These are phyloP conservation scores for Calamus simplicifolius DNA, from an alignment of 176 grass and related monocot genomes.

Conservation along the genomic window DNA sequence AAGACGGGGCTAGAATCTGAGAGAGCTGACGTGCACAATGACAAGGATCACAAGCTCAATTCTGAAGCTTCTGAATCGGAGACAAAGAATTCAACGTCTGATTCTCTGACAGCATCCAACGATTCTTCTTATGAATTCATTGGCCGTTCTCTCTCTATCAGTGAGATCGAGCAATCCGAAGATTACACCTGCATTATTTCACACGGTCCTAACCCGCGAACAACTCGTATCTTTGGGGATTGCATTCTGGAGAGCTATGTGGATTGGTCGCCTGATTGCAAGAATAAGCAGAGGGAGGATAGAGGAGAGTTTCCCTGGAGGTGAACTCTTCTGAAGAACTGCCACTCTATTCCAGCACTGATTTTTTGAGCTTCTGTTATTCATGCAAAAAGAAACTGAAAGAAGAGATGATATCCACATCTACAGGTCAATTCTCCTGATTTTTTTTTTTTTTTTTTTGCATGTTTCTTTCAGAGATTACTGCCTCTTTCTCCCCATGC, in stretches of 20 bases:
- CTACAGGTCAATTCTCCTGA: constrained; percentile 41
- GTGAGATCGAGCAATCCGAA: constrained; percentile 37
- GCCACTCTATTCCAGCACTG: not conserved
- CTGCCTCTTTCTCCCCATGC: not conserved
- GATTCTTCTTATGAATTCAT: constrained; percentile 1
- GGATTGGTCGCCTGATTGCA: not conserved
- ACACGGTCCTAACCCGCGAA: constrained; percentile 59
- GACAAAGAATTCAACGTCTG: too few relatives aligned
- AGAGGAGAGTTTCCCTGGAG: constrained; percentile 24
- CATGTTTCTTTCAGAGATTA: not conserved
- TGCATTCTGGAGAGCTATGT: constrained; percentile 36
- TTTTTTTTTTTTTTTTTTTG: too few relatives aligned
- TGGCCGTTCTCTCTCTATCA: constrained; percentile 1
- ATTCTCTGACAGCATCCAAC: not conserved
- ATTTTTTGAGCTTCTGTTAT: constrained; percentile 35
- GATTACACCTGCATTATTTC: constrained; percentile 89
- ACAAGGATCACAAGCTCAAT: not conserved
- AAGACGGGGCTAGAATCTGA: not conserved
- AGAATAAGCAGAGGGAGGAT: not conserved
- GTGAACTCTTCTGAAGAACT: constrained; percentile 32
- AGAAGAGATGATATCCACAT: constrained; percentile 61
- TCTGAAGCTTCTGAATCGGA: constrained; percentile 6
- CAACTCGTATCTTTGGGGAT: constrained; percentile 66
- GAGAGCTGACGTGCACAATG: not conserved
- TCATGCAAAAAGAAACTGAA: constrained; percentile 61